Base-by-base conservation (phyloP, 768 basidiomycete species). In the Pholiota conissans region DNA sequence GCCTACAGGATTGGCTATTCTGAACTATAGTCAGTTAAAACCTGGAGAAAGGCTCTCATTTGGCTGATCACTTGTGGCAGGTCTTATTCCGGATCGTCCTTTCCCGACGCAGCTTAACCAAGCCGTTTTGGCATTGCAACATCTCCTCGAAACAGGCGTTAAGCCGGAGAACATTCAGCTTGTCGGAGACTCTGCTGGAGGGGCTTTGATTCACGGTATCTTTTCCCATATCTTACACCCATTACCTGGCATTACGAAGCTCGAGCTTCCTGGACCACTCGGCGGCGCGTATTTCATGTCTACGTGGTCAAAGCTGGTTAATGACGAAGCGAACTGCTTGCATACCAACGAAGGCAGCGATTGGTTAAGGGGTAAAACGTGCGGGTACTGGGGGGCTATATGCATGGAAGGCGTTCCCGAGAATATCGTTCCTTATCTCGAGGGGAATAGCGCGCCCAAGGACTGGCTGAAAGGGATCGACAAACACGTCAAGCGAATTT, bases 111-210 rank as follows among this genome's bases (percentile, higher is more conserved):
- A 70, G 30, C 68, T 76, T 5, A 64, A 61, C 11, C 74, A 77
- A 52, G 62, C 69, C 1, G 49, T 65, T 3, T 45, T 62, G 7
- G 74, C 70, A 3, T 56, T 77, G n/a, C 56, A 71, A 28, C 71
- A 74, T 56, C 65, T 77, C 14, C 46, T 73, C 40, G 58, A 64
- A 29, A 56, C 59, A 3, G 74, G 73, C 11, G 60, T 74, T 6
- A 55, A 62, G 11, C 73, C 74, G 5, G 56, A 61, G 34, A 66
- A 76, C 59, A 61, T 77, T 18, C 65, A 72, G 45, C 54, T 78
- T 11, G 69, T 67, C 5, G 74, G 74, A 22, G 76, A 78, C 61
- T 78, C 76, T 9, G 78, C 78, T 9, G 78, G 78, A 10, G 75
- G 62, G 0, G 71, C 72, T 45, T 67, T 78, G 26, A 61, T 72